A percentile compares a stretch with the other conserved stretches of the same genome.
Evolutionary conservation across 371 early-diverging fungal genomes (phyloP).

Genomic region (Lichtheimia ramosa): DNA sequence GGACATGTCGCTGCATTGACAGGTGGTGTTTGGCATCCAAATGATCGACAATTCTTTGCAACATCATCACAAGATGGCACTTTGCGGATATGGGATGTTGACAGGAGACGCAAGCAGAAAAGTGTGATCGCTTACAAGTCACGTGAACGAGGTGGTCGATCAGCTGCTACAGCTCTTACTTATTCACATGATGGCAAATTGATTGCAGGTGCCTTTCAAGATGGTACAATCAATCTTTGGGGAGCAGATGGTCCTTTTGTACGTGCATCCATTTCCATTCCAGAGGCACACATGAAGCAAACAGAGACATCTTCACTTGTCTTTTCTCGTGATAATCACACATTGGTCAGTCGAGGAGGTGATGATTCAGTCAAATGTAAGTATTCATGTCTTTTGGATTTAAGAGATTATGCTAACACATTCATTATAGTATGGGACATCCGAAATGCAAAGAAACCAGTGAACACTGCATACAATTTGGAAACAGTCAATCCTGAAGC

Average conservation of each 20-base stretch:
- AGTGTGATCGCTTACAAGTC: conserved; percentile 80
- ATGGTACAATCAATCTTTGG: conserved; percentile 72
- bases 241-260: conserved; percentile 50
- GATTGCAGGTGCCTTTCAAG: conserved; percentile 66
- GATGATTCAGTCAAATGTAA: conserved; percentile 86
- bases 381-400: conserved; percentile 1
- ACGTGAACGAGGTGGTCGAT: conserved; percentile 71
- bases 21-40: conserved; percentile 82
- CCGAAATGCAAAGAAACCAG: conserved; percentile 69
- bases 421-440: conserved; percentile 81
- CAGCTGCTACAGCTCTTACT: conserved; percentile 62
- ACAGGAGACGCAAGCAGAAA: conserved; percentile 69
- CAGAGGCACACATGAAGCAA: conserved; percentile 69
- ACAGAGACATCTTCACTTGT: conserved; percentile 70
- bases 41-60: conserved; percentile 63
- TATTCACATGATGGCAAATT: conserved; percentile 72
- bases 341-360: conserved; percentile 76
- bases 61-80: conserved; percentile 87
- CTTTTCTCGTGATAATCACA: conserved; percentile 66
- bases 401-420: not conserved
- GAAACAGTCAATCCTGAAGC: conserved; percentile 74
- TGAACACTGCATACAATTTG: conserved; percentile 61
- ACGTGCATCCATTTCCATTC: conserved; percentile 52
- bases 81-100: conserved; percentile 88
- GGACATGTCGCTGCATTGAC: conserved; percentile 90